A percentile compares a stretch with the other conserved stretches of the same genome.
These are phyloP conservation scores for Rhizophora mangle DNA, from an alignment of 345 rosid genomes.

Conservation along the genomic window DNA sequence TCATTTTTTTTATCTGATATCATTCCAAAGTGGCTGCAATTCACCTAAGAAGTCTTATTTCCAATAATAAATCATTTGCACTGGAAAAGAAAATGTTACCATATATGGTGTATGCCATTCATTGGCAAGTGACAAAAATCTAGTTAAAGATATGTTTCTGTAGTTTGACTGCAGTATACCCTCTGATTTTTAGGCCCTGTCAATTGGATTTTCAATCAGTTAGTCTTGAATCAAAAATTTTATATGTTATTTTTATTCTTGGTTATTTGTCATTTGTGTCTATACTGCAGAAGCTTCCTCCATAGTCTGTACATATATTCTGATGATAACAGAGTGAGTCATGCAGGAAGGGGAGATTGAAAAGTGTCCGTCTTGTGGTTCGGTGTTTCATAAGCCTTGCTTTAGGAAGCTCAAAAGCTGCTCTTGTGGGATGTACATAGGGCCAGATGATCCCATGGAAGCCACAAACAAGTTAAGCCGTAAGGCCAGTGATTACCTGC, in stretches of 20 bases:
- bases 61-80: too few species aligned
- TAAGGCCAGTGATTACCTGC: slow-evolving; percentile 23
- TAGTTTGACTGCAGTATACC: neutral
- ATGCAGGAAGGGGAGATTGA: slow-evolving; percentile 74
- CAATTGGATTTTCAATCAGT: neutral
- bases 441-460: slow-evolving; percentile 21
- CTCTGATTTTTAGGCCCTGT: neutral
- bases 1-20: too few species aligned
- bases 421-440: slow-evolving; percentile 55
- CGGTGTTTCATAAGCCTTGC: slow-evolving; percentile 71
- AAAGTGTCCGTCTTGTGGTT: slow-evolving; percentile 58
- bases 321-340: neutral
- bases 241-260: neutral
- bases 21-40: too few species aligned
- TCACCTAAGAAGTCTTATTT: too few species aligned
- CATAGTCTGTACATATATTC: too few species aligned
- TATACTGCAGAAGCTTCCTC: neutral
- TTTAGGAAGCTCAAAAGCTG: slow-evolving; percentile 60
- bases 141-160: neutral
- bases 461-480: slow-evolving; percentile 21
- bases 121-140: neutral
- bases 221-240: neutral
- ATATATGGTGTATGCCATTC: neutral
- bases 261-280: neutral
- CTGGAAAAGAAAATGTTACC: neutral